These are phyloP conservation scores for Glaciozyma antarctica DNA, from an alignment of 768 basidiomycete species.

Conservation along the genomic window DNA sequence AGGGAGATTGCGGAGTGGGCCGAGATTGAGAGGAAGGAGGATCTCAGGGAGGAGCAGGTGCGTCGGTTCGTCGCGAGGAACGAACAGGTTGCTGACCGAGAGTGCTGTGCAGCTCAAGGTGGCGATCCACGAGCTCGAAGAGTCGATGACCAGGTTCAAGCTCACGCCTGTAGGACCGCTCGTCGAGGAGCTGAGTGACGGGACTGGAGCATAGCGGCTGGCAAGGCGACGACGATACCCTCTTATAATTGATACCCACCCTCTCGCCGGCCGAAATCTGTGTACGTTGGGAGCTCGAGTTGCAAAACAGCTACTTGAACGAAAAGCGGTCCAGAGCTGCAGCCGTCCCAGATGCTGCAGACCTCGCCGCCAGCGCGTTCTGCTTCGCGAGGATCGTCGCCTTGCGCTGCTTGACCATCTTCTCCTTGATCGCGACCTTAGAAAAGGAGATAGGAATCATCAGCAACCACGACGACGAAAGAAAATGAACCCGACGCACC, in stretches of 20 bases:
- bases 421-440: constrained; percentile 52
- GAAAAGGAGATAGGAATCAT: neutral
- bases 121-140: neutral
- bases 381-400: constrained; percentile 31
- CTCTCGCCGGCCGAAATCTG: too few relatives aligned
- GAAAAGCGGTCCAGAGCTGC: constrained; percentile 44
- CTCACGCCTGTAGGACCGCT: neutral
- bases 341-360: constrained; percentile 33
- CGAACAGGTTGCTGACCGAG: neutral
- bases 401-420: constrained; percentile 46
- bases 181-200: neutral
- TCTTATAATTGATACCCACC: too few relatives aligned
- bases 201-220: too few relatives aligned
- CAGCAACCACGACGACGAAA: neutral
- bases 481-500: constrained; percentile 37
- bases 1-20: neutral
- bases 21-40: neutral
- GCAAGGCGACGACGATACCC: too few relatives aligned
- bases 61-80: neutral
- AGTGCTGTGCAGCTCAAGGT: neutral
- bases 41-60: neutral
- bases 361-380: constrained; percentile 9
- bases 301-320: constrained; percentile 8
- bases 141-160: neutral
- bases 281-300: neutral